A percentile compares a stretch with the other conserved stretches of the same genome.
phyloP scores from a whole-genome alignment of 2,329 filamentous ascomycete genomes.

The Colletotrichum coccodes region DNA sequence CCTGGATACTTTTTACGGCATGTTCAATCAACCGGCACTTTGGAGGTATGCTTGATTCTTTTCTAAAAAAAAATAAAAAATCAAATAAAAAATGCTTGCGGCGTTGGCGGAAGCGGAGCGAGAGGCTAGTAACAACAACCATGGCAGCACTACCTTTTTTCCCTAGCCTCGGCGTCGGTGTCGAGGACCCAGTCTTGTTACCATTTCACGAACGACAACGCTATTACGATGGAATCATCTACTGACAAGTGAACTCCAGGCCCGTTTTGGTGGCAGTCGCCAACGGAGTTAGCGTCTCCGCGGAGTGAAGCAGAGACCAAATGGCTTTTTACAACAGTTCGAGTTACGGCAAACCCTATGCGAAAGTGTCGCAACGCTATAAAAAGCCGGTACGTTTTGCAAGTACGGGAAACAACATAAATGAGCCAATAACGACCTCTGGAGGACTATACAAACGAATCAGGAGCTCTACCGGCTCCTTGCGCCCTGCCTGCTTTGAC shows the following conservation, averaged over 20 bases:
- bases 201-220: too few relatives aligned
- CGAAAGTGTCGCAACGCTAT: not conserved
- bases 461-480: not conserved
- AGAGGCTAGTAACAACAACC: too few relatives aligned
- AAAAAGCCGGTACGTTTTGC: not conserved
- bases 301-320: not conserved
- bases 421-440: not conserved
- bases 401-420: not conserved
- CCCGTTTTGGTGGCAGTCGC: not conserved
- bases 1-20: too few relatives aligned
- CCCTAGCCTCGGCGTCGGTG: not conserved
- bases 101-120: not conserved
- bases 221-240: too few relatives aligned
- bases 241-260: too few relatives aligned
- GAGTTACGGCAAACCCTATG: not conserved
- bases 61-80: too few relatives aligned
- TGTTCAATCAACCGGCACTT: too few relatives aligned
- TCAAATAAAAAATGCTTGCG: too few relatives aligned
- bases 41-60: too few relatives aligned
- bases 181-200: not conserved
- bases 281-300: not conserved
- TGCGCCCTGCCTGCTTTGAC: not conserved
- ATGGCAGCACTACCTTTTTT: not conserved
- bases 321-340: not conserved
- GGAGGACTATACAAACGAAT: slow-evolving; percentile 5